Percentiles rank a stretch among this genome's conserved stretches.
These are phyloP conservation scores for Tubosaeta brunneosetosa DNA, from an alignment of 768 basidiomycete species.

Conservation along the genomic window DNA sequence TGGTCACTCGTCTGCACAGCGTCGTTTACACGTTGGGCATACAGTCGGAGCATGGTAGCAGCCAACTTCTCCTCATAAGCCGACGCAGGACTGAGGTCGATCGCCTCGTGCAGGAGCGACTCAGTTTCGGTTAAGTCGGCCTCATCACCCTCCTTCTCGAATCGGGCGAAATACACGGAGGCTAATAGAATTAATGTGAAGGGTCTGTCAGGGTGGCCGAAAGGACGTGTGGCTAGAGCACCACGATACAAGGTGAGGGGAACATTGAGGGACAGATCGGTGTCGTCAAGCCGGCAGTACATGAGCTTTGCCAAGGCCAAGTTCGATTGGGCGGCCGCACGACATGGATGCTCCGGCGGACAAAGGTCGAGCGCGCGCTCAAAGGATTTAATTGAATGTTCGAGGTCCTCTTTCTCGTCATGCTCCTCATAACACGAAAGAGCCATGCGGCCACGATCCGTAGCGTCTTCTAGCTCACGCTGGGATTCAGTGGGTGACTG, in stretches of 20 bases:
- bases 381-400: neutral
- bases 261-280: neutral
- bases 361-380: slow-evolving; percentile 4
- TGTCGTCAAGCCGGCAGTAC: neutral
- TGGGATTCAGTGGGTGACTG: neutral
- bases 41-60: neutral
- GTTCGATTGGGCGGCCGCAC: slow-evolving; percentile 4
- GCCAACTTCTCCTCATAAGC: neutral
- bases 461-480: neutral
- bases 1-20: neutral
- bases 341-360: slow-evolving; percentile 4
- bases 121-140: neutral
- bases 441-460: neutral
- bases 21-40: neutral
- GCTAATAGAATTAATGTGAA: slow-evolving; percentile 3
- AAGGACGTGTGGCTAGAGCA: slow-evolving; percentile 1
- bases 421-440: neutral
- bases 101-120: neutral
- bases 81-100: neutral
- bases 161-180: neutral
- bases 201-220: neutral
- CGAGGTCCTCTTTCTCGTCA: neutral
- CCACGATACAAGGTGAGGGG: neutral
- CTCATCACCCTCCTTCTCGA: neutral
- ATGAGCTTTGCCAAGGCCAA: slow-evolving; percentile 1